A percentile compares a stretch with the other conserved stretches of the same genome.
These are phyloP conservation scores for Dactylellina drechsleri DNA, from an alignment of 2,329 filamentous ascomycete genomes.

Conservation along the genomic window DNA sequence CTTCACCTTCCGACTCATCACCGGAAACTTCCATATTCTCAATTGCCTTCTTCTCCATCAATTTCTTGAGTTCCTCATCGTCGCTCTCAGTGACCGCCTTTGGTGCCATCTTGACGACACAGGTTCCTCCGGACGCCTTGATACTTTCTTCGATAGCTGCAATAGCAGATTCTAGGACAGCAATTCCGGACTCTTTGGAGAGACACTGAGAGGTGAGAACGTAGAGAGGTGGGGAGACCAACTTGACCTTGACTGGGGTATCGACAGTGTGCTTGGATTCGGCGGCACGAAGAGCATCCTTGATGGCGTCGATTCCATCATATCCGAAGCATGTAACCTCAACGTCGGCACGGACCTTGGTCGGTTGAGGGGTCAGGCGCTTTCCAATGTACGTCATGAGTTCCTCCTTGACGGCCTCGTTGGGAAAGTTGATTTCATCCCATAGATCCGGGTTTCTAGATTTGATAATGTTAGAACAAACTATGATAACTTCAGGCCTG, in stretches of 20 bases:
- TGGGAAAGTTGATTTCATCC: slow-evolving; percentile 91
- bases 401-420: slow-evolving; percentile 84
- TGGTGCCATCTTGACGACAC: slow-evolving; percentile 95
- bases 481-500: slow-evolving; percentile 3
- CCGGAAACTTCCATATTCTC: slow-evolving; percentile 93
- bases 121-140: slow-evolving; percentile 77
- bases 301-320: slow-evolving; percentile 98
- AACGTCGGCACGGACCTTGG: slow-evolving; percentile 96
- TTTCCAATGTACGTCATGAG: slow-evolving; percentile 96
- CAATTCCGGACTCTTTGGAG: slow-evolving; percentile 88
- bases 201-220: slow-evolving; percentile 94
- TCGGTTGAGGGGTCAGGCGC: slow-evolving; percentile 96
- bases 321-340: slow-evolving; percentile 96
- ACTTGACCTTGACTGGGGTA: slow-evolving; percentile 95
- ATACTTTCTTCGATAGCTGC: slow-evolving; percentile 85
- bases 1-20: slow-evolving; percentile 79
- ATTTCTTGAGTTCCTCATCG: slow-evolving; percentile 92
- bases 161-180: slow-evolving; percentile 86
- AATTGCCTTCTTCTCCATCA: slow-evolving; percentile 90
- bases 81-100: slow-evolving; percentile 99
- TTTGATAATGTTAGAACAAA: slow-evolving; percentile 21
- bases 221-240: slow-evolving; percentile 97
- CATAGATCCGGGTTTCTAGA: slow-evolving; percentile 90
- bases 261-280: slow-evolving; percentile 92
- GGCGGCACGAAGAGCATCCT: slow-evolving; percentile 87